Percentiles rank a stretch among this genome's conserved stretches.
Evolutionary conservation across 2,329 filamentous ascomycete genomes (phyloP).

Genomic region (Hymenoscyphus fraxineus): DNA sequence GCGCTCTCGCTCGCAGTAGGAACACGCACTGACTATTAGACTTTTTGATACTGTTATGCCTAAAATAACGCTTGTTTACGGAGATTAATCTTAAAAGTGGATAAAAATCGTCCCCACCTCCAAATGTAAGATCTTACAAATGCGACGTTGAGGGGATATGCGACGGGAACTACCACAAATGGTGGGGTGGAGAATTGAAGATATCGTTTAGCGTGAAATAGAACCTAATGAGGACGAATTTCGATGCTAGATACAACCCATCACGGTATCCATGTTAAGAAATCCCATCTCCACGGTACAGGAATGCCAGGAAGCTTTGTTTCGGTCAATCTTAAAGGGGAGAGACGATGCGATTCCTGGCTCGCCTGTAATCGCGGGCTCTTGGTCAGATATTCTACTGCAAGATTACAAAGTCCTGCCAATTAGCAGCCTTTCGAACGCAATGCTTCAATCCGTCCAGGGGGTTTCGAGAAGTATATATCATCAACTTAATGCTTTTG

Average conservation of each 20-base stretch:
- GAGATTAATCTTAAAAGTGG: too few species aligned
- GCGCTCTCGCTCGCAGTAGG: too few species aligned
- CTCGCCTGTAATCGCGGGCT: neutral
- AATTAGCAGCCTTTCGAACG: neutral
- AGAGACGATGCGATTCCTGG: neutral
- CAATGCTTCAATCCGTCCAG: neutral
- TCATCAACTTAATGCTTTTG: neutral
- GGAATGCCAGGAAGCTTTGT: conserved; percentile 14
- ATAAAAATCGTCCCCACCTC: too few species aligned
- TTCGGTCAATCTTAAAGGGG: conserved; percentile 9
- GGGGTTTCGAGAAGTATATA: neutral
- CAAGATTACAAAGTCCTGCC: neutral
- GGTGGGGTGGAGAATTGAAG: conserved; percentile 12
- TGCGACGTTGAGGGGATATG: too few species aligned
- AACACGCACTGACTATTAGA: too few species aligned
- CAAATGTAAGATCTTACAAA: too few species aligned
- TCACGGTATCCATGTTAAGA: conserved; percentile 13
- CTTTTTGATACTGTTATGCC: too few species aligned
- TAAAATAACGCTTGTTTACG: too few species aligned
- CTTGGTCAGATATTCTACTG: neutral
- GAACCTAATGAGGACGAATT: conserved; percentile 15
- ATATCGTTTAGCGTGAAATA: conserved; percentile 12
- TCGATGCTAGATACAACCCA: conserved; percentile 12
- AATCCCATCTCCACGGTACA: conserved; percentile 16
- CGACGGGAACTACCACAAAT: conserved; percentile 19